Conservation (phyloP, 805 yeast genomes). For the Metschnikowia continentalis region DNA sequence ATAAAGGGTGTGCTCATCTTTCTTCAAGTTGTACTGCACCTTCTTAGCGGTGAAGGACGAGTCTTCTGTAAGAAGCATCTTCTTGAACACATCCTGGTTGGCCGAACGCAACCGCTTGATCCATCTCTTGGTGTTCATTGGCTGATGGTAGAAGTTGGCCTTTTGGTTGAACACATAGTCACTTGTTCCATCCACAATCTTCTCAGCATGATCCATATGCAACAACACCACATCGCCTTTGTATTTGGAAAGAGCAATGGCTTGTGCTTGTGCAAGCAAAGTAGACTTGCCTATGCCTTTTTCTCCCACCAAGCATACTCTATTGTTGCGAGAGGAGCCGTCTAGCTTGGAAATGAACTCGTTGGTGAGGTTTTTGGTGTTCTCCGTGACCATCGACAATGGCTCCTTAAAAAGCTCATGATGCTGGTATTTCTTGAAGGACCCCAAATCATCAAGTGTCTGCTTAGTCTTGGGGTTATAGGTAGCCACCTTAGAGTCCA, state of each 20-base stretch:
- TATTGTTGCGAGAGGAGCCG: constrained; percentile 35
- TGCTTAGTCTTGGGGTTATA: constrained; percentile 42
- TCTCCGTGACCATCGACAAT: constrained; percentile 51
- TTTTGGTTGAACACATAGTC: constrained; percentile 58
- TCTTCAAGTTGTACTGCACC: constrained; percentile 29
- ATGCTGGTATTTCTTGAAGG: constrained; percentile 65
- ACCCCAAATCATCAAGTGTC: constrained; percentile 50
- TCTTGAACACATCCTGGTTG: constrained; percentile 31
- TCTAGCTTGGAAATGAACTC: constrained; percentile 36
- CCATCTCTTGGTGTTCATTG: constrained; percentile 65
- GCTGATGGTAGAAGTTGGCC: constrained; percentile 60
- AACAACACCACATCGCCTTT: constrained; percentile 44
- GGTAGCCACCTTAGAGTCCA: constrained; percentile 19
- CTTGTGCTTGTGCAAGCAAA: constrained; percentile 63
- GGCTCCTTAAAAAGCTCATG: constrained; percentile 59
- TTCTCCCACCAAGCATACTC: constrained; percentile 60
- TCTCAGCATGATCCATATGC: constrained; percentile 59
- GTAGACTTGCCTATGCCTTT: constrained; percentile 80
- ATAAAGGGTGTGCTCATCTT: constrained; percentile 27
- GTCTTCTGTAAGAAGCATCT: constrained; percentile 34
- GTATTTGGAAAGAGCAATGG: constrained; percentile 41
- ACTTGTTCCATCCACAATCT: constrained; percentile 64
- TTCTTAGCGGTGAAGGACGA: constrained; percentile 30
- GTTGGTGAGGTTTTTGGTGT: constrained; percentile 39
- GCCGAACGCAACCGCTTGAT: constrained; percentile 43